Evolutionary conservation across 2,329 filamentous ascomycete genomes (phyloP).

Genomic region (Ophiostoma sp.): DNA sequence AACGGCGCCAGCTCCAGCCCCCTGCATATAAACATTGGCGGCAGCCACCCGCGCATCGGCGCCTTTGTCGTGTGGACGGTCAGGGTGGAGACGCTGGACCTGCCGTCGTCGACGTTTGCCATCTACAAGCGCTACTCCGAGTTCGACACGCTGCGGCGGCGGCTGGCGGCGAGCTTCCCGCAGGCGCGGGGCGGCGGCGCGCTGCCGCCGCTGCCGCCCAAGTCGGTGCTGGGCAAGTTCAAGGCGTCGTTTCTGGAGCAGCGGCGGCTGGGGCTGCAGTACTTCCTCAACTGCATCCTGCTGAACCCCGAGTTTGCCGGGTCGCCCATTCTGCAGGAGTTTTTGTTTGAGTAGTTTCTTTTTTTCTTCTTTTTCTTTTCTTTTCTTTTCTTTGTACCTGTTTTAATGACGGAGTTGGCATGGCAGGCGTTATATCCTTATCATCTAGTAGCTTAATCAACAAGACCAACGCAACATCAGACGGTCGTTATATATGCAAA

Average conservation of each 20-base stretch:
- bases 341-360: constrained; percentile 60
- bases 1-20: constrained; percentile 41
- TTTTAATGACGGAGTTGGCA: neutral
- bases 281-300: constrained; percentile 90
- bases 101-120: constrained; percentile 41
- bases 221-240: constrained; percentile 85
- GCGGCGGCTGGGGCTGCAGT: constrained; percentile 73
- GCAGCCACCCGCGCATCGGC: constrained; percentile 48
- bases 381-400: neutral
- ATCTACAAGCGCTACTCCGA: constrained; percentile 80
- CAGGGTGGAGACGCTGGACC: constrained; percentile 75
- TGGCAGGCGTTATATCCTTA: neutral
- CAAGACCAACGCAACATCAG: too few relatives aligned
- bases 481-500: too few relatives aligned
- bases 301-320: constrained; percentile 91
- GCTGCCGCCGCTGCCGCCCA: constrained; percentile 86
- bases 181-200: constrained; percentile 62
- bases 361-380: constrained; percentile 7
- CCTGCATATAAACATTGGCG: constrained; percentile 36
- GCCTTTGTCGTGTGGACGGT: constrained; percentile 96
- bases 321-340: constrained; percentile 86
- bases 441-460: neutral
- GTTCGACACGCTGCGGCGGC: constrained; percentile 74
- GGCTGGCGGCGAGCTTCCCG: constrained; percentile 75
- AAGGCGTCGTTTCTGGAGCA: constrained; percentile 79